Evolutionary conservation across 176 grass and related monocot species (phyloP).

Genomic region (Puccinellia tenuiflora): DNA sequence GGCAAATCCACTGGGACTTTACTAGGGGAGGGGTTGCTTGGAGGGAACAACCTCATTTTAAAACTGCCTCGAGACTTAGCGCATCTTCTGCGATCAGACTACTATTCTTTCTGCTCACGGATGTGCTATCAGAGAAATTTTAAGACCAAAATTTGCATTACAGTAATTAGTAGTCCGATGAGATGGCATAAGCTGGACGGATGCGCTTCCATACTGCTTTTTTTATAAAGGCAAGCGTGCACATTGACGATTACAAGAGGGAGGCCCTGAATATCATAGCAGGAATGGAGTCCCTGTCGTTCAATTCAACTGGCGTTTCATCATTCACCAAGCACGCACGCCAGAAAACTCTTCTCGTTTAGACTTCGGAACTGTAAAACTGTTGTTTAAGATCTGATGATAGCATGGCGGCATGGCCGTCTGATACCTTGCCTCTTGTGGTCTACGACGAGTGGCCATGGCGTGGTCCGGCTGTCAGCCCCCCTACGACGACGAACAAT

Average conservation of each 20-base stretch:
- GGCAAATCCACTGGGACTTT: slow-evolving; percentile 2
- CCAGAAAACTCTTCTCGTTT: slow-evolving; percentile 19
- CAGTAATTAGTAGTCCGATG: background rate
- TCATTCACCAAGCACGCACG: slow-evolving; percentile 36
- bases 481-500: background rate
- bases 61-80: slow-evolving; percentile 24
- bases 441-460: background rate
- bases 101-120: slow-evolving; percentile 12
- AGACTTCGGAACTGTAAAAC: background rate
- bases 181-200: slow-evolving; percentile 28
- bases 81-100: slow-evolving; percentile 6
- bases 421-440: background rate
- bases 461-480: background rate
- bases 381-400: background rate
- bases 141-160: background rate
- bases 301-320: slow-evolving; percentile 29
- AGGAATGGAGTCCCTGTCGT: background rate
- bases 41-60: slow-evolving; percentile 36
- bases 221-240: slow-evolving; percentile 22
- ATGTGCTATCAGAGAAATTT: background rate
- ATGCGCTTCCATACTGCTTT: slow-evolving; percentile 31
- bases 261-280: background rate
- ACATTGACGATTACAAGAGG: slow-evolving; percentile 30
- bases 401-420: background rate
- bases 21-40: slow-evolving; percentile 27